These are phyloP conservation scores for Phyllachora maydis DNA, from an alignment of 2,329 filamentous ascomycete species.

Conservation along the genomic window DNA sequence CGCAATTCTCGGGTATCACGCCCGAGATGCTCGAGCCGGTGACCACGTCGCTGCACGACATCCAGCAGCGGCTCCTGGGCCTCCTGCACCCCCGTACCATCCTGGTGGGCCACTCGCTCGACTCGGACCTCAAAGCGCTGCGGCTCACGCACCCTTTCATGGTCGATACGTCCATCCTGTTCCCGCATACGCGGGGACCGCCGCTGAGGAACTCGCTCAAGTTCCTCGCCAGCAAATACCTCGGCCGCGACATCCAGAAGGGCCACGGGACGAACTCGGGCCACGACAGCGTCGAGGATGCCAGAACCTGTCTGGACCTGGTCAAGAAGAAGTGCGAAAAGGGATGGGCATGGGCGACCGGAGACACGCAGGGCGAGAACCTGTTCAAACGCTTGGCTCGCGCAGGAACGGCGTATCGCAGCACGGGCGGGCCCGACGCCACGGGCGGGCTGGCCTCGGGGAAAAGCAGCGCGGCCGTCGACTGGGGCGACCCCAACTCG, in stretches of 20 bases:
- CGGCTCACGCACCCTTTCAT: constrained; percentile 82
- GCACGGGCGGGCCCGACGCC: constrained; percentile 34
- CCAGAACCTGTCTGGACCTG: constrained; percentile 74
- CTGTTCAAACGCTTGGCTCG: constrained; percentile 67
- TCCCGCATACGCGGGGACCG: constrained; percentile 73
- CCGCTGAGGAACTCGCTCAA: constrained; percentile 83
- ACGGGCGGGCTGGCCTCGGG: constrained; percentile 31
- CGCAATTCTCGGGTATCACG: constrained; percentile 82
- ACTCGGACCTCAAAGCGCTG: constrained; percentile 67
- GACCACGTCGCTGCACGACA: constrained; percentile 64
- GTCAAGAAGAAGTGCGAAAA: constrained; percentile 93
- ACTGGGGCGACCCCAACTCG: constrained; percentile 65
- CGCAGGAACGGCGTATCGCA: constrained; percentile 39
- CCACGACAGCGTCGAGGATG: constrained; percentile 87
- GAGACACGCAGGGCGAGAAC: constrained; percentile 62
- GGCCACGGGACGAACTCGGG: constrained; percentile 42
- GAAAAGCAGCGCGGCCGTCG: constrained; percentile 56
- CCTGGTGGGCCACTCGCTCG: constrained; percentile 61
- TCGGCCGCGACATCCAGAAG: constrained; percentile 75
- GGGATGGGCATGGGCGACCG: constrained; percentile 67
- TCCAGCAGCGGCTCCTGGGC: constrained; percentile 56
- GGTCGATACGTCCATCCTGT: constrained; percentile 78
- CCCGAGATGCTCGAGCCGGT: constrained; percentile 62
- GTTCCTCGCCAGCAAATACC: constrained; percentile 71
- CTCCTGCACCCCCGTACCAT: constrained; percentile 55